Conservation (phyloP, 768 basidiomycete species). For the Lactifluus subvellereus region DNA sequence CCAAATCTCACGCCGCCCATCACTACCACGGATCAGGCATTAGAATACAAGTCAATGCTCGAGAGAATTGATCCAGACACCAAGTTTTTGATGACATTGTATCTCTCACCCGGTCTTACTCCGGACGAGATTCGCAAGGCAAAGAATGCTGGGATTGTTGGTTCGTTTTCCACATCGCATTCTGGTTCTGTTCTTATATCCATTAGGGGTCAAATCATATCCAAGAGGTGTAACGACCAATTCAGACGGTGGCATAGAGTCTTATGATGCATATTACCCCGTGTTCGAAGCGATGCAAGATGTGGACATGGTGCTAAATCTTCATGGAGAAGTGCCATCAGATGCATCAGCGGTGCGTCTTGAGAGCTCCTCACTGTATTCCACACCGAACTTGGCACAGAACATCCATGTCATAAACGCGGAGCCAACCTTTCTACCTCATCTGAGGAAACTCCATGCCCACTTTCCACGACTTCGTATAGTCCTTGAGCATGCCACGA, state of each 20-base stretch:
- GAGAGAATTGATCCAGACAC: constrained; percentile 68
- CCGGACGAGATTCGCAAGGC: constrained; percentile 89
- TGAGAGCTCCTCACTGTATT: constrained; percentile 6
- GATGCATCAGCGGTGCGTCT: constrained; percentile 51
- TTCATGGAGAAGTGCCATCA: constrained; percentile 97
- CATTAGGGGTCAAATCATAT: constrained; percentile 84
- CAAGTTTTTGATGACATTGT: constrained; percentile 93
- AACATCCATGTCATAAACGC: constrained; percentile 93
- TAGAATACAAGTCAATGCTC: constrained; percentile 73
- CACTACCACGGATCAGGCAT: constrained; percentile 70
- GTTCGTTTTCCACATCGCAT: constrained; percentile 25
- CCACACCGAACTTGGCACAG: constrained; percentile 33
- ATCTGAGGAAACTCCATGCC: constrained; percentile 73
- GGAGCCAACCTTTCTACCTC: constrained; percentile 82
- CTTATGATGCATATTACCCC: constrained; percentile 88
- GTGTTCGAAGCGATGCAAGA: constrained; percentile 93
- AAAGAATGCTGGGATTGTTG: constrained; percentile 73
- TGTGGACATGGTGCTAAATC: constrained; percentile 88
- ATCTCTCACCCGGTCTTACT: constrained; percentile 87
- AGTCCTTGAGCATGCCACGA: constrained; percentile 96
- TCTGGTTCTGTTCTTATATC: not conserved
- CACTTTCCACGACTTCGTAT: constrained; percentile 88
- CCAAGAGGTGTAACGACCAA: constrained; percentile 97
- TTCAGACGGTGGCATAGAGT: constrained; percentile 93
- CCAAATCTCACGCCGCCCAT: constrained; percentile 92